These are phyloP conservation scores for Pseudofabraea citricarpa DNA, from an alignment of 2,329 filamentous ascomycete genomes.

Conservation along the genomic window DNA sequence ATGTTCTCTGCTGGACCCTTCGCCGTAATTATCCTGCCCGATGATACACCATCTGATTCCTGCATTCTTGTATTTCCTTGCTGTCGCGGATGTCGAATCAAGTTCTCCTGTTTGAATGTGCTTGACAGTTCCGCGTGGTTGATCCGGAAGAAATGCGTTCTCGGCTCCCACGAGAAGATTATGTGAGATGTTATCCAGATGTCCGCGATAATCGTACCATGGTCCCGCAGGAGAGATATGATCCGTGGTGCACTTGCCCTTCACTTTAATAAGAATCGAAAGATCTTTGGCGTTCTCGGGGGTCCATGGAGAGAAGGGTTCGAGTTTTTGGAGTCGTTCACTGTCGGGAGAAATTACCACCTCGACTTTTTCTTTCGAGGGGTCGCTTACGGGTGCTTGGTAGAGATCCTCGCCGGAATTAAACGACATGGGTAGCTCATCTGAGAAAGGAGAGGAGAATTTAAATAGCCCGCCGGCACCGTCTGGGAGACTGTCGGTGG, in stretches of 20 bases:
- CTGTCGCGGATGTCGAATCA: conserved; percentile 24
- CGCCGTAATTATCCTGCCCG: conserved; percentile 28
- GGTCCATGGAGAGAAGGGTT: conserved; percentile 25
- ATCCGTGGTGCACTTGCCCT: conserved; percentile 34
- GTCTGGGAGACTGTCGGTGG: conserved; percentile 19
- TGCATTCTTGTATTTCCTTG: conserved; percentile 17
- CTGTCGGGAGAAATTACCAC: conserved; percentile 24
- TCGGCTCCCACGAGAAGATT: conserved; percentile 31
- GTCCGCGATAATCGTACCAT: conserved; percentile 34
- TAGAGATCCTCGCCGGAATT: conserved; percentile 21
- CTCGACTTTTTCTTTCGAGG: conserved; percentile 15
- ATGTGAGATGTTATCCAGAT: conserved; percentile 34
- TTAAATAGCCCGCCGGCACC: conserved; percentile 13
- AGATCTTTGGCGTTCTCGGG: conserved; percentile 6
- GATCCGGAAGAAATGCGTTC: conserved; percentile 23
- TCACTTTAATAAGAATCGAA: conserved; percentile 28
- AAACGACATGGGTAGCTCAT: conserved; percentile 24
- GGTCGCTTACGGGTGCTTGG: conserved; percentile 18
- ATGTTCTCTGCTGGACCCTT: conserved; percentile 24
- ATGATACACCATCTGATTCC: conserved; percentile 28
- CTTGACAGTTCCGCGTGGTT: conserved; percentile 20
- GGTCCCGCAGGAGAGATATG: conserved; percentile 34
- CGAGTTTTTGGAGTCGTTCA: conserved; percentile 27
- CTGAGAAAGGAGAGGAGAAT: conserved; percentile 23
- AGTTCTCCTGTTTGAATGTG: conserved; percentile 14